phyloP scores from a whole-genome alignment of 305 asterid species.

The Fraxinus latifolia region DNA sequence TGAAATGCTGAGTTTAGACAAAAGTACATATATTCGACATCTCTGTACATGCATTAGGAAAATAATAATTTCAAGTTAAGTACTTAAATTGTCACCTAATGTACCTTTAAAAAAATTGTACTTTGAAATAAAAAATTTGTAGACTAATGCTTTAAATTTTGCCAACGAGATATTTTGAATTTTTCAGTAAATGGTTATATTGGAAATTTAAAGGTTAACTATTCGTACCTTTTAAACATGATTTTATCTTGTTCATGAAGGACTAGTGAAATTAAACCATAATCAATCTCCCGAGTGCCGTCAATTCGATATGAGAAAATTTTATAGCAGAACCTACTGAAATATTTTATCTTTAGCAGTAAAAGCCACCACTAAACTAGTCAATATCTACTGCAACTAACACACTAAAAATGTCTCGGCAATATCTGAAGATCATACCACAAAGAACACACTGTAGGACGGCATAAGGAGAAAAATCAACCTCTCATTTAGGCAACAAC shows the following conservation, averaged over 20 bases:
- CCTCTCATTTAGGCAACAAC: constrained; percentile 33
- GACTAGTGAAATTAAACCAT: background rate
- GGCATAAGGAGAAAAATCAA: background rate
- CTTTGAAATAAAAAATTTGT: background rate
- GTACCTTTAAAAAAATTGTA: too few species aligned
- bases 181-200: background rate
- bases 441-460: background rate
- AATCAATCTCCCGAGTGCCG: background rate
- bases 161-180: too few species aligned
- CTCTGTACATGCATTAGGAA: too few species aligned
- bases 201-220: background rate
- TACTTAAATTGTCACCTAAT: too few species aligned
- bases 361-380: constrained; percentile 11
- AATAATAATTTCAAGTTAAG: too few species aligned
- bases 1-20: background rate
- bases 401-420: background rate
- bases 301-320: background rate
- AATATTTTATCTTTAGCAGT: constrained; percentile 1
- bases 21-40: background rate
- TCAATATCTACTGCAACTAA: background rate
- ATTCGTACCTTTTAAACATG: background rate
- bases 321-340: background rate
- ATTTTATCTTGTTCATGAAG: background rate
- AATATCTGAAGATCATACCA: background rate
- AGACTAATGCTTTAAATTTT: background rate